Base-by-base conservation (phyloP, 2,329 filamentous ascomycete genomes). In the Cadophora gregata region DNA sequence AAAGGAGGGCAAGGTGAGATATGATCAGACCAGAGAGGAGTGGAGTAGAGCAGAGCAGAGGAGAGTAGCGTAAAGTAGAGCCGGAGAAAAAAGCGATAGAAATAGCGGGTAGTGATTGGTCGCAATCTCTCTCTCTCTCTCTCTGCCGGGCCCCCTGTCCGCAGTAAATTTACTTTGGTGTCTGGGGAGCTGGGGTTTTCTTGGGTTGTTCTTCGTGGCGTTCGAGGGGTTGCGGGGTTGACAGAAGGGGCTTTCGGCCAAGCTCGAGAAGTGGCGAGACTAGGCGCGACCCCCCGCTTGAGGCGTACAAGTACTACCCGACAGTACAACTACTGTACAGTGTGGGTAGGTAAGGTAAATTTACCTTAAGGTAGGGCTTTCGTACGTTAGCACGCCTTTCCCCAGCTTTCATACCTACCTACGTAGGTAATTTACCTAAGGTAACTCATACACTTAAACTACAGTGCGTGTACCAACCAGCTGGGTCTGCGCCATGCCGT, bases 381-480 rank as follows among this genome's bases (percentile, higher is more conserved):
- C n/a, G n/a, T n/a, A n/a, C n/a, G n/a, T 7, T 27, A 31, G 50
- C 51, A 55, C 51, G 31, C 51, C 50, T 55, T 55, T 55, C 29
- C 51, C 51, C 29, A 36, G 51, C 51, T 55, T 55, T 55, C 50
- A 31, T 16, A 14, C 4, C 12, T 16, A 42, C 10, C 5, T 33
- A 33, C 31, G 31, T 5, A 33, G 31, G 31, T 33, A 33, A n/a
- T n/a, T n/a, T n/a, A n/a, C n/a, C n/a, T n/a, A n/a, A n/a, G n/a
- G n/a, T n/a, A n/a, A n/a, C n/a, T n/a, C n/a, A n/a, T n/a, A n/a
- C n/a, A n/a, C n/a, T n/a, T n/a, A n/a, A n/a, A n/a, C n/a, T n/a
- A n/a, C n/a, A n/a, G n/a, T n/a, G n/a, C n/a, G n/a, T n/a, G n/a
- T n/a, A n/a, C n/a, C n/a, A n/a, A n/a, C n/a, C n/a, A n/a, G n/a